Percentiles rank a stretch among this genome's conserved stretches.
Conservation (phyloP, 768 basidiomycete species). For the Flagelloscypha sp. region DNA sequence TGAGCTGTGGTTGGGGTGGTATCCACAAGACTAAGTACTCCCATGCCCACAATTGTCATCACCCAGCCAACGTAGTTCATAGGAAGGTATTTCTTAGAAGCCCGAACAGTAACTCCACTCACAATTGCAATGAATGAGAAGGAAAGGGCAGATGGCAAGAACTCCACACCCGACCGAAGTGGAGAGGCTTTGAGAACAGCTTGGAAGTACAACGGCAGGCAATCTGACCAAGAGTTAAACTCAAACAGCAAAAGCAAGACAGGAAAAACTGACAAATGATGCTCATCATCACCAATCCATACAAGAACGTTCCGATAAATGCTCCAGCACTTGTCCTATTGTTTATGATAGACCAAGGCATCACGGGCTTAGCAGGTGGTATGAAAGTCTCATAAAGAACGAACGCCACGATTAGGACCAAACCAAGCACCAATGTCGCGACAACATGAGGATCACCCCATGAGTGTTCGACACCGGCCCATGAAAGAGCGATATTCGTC, state of each 20-base stretch:
- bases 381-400: conserved; percentile 26
- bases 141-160: conserved; percentile 23
- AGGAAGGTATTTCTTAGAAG: conserved; percentile 26
- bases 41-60: conserved; percentile 24
- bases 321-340: conserved; percentile 20
- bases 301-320: conserved; percentile 24
- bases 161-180: conserved; percentile 26
- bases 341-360: conserved; percentile 19
- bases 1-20: conserved; percentile 14
- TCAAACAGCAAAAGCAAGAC: not conserved
- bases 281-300: conserved; percentile 13
- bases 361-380: conserved; percentile 24
- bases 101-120: conserved; percentile 25
- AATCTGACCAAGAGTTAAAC: conserved; percentile 21
- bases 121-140: conserved; percentile 31
- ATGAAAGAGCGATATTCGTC: conserved; percentile 25
- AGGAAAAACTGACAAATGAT: conserved; percentile 14
- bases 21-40: conserved; percentile 23
- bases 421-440: conserved; percentile 32
- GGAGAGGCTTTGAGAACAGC: conserved; percentile 25
- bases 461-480: conserved; percentile 33
- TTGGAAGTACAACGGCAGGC: conserved; percentile 28
- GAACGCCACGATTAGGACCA: conserved; percentile 27
- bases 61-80: conserved; percentile 29
- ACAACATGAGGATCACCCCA: conserved; percentile 34